These are phyloP conservation scores for Stephania yunnanensis DNA, from an alignment of 164 flowering plant genomes.

Conservation along the genomic window DNA sequence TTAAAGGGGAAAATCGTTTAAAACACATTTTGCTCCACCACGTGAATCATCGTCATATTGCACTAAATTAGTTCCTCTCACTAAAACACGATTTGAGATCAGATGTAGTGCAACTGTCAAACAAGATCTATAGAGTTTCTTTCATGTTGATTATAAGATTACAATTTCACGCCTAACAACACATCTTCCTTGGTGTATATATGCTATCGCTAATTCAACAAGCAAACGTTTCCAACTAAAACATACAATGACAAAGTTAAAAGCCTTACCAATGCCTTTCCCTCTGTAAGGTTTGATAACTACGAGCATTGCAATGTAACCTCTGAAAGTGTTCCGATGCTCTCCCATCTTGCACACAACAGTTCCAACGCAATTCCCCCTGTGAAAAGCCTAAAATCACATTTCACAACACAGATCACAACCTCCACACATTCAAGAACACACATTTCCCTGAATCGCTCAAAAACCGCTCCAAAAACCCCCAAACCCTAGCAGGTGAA, in stretches of 20 bases:
- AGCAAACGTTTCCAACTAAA: background rate
- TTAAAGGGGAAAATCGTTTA: background rate
- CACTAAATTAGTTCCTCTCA: background rate
- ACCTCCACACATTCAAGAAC: background rate
- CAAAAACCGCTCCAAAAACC: too few relatives aligned
- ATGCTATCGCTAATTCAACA: background rate
- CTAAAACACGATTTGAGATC: background rate
- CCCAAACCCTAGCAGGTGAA: background rate
- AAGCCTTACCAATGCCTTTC: slow-evolving; percentile 66
- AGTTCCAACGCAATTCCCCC: slow-evolving; percentile 79
- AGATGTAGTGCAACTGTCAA: background rate
- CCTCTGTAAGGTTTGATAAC: slow-evolving; percentile 93
- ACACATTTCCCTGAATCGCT: background rate
- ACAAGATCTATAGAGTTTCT: background rate
- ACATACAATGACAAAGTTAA: background rate
- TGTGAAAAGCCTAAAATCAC: slow-evolving; percentile 69
- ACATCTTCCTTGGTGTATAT: background rate
- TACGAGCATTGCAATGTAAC: slow-evolving; percentile 97
- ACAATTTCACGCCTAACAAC: too few relatives aligned
- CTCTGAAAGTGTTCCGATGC: slow-evolving; percentile 75
- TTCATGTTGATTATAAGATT: background rate
- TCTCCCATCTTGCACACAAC: slow-evolving; percentile 99
- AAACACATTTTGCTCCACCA: background rate
- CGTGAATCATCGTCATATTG: background rate
- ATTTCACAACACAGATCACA: background rate